These are phyloP conservation scores for Tulasnella sp. DNA, from an alignment of 768 basidiomycete genomes.

Conservation along the genomic window DNA sequence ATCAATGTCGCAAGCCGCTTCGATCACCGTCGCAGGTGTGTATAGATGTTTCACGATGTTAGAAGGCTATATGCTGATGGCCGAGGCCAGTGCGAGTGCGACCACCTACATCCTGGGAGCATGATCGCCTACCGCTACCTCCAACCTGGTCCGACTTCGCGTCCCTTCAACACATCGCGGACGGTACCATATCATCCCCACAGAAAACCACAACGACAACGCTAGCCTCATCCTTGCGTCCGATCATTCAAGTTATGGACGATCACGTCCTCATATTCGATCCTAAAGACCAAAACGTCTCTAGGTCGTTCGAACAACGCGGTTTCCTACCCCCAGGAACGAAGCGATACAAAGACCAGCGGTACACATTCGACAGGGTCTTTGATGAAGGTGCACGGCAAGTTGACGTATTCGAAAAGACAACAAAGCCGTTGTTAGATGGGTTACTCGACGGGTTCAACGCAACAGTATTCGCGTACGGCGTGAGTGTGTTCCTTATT, in stretches of 20 bases:
- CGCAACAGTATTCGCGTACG: constrained; percentile 96
- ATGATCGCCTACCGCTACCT: constrained; percentile 69
- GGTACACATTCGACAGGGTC: constrained; percentile 95
- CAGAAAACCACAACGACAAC: constrained; percentile 30
- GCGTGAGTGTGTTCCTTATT: constrained; percentile 45
- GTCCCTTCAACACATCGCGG: constrained; percentile 47
- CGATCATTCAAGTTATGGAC: constrained; percentile 78
- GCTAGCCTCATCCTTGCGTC: constrained; percentile 39
- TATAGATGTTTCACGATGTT: constrained; percentile 5
- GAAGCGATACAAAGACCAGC: constrained; percentile 90
- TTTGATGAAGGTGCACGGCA: constrained; percentile 75
- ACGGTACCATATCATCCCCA: constrained; percentile 66
- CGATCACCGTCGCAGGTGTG: constrained; percentile 77
- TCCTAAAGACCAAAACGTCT: constrained; percentile 79
- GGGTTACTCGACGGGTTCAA: constrained; percentile 91
- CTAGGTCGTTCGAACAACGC: constrained; percentile 69
- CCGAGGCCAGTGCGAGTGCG: constrained; percentile 87
- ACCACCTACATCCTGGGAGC: constrained; percentile 77
- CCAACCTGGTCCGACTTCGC: constrained; percentile 46
- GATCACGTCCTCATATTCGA: constrained; percentile 94
- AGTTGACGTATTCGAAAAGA: constrained; percentile 77
- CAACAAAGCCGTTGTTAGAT: constrained; percentile 72
- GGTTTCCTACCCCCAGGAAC: constrained; percentile 79
- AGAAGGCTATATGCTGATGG: no score
- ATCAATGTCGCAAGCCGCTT: constrained; percentile 48